These are phyloP conservation scores for Exophiala bonariae DNA, from an alignment of 2,329 filamentous ascomycete genomes.

Conservation along the genomic window DNA sequence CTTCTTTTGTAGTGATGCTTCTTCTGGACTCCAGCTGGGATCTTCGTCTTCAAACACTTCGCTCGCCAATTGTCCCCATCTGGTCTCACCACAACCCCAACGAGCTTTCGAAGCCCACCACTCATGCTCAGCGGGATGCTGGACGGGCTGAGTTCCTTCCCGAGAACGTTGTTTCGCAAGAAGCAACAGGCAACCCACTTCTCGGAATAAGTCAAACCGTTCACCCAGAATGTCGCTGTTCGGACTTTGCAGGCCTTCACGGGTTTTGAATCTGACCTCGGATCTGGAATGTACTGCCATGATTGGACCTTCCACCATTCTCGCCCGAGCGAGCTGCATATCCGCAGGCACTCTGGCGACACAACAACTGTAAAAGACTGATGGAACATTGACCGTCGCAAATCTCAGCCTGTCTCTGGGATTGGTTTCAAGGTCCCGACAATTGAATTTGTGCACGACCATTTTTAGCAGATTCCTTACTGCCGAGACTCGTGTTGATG, in stretches of 20 bases:
- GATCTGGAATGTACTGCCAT: constrained; percentile 56
- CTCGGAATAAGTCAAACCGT: constrained; percentile 57
- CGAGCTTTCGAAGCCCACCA: constrained; percentile 61
- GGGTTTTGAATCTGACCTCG: constrained; percentile 54
- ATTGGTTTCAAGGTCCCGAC: constrained; percentile 49
- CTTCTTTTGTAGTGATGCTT: constrained; percentile 25
- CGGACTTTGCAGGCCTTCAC: constrained; percentile 11
- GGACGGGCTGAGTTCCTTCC: constrained; percentile 51
- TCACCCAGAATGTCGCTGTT: constrained; percentile 30
- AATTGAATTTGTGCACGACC: constrained; percentile 58
- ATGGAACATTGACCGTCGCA: constrained; percentile 47
- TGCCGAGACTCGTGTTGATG: constrained; percentile 56
- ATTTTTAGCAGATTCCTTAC: constrained; percentile 59
- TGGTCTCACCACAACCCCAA: constrained; percentile 53
- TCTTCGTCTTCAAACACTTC: constrained; percentile 28
- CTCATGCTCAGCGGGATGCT: constrained; percentile 52
- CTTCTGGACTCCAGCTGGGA: constrained; percentile 36
- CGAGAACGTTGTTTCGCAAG: constrained; percentile 62
- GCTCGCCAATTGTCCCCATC: constrained; percentile 32
- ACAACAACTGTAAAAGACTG: constrained; percentile 57
- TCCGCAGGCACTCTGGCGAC: constrained; percentile 56
- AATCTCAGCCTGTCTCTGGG: constrained; percentile 47
- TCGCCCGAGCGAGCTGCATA: constrained; percentile 51
- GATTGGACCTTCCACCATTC: constrained; percentile 59
- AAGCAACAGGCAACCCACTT: constrained; percentile 58